These are phyloP conservation scores for Eucommia ulmoides DNA, from an alignment of 257 asterid species.

Conservation along the genomic window DNA sequence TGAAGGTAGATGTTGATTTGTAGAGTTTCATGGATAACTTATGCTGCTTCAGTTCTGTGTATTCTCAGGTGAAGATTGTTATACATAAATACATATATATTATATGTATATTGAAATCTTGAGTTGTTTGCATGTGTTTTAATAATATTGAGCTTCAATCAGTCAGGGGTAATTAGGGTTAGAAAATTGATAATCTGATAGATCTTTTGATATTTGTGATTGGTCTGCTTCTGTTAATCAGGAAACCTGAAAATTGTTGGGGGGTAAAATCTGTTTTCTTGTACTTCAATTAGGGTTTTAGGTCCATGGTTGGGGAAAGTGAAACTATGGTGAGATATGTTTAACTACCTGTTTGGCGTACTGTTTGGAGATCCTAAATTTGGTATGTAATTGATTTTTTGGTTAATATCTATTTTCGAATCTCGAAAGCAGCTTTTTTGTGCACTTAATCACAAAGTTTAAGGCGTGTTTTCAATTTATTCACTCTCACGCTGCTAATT, in stretches of 20 bases:
- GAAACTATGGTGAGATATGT: too few species aligned
- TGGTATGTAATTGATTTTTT: too few species aligned
- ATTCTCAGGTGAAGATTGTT: constrained; percentile 41
- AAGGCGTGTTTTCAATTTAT: too few species aligned
- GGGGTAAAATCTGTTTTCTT: not conserved
- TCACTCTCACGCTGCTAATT: too few species aligned
- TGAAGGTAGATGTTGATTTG: constrained; percentile 42
- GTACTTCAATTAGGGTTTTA: not conserved
- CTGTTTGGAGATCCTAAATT: too few species aligned
- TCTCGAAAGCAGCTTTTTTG: too few species aligned
- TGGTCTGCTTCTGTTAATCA: not conserved
- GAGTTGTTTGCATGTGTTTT: not conserved
- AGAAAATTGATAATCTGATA: not conserved
- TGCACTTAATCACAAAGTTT: too few species aligned
- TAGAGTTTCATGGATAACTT: constrained; percentile 43
- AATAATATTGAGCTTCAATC: too few species aligned
- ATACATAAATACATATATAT: constrained; percentile 5
- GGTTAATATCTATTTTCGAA: too few species aligned
- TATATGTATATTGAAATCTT: constrained; percentile 5
- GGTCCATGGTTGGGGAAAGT: too few species aligned
- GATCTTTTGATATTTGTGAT: not conserved
- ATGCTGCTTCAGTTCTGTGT: constrained; percentile 46
- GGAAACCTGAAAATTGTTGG: not conserved
- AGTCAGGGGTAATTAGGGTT: not conserved
- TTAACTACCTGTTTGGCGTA: too few species aligned